Evolutionary conservation across 441 rosid species (phyloP), one percentile per base, ranked within the genome.

Genomic region (Corymbia citriodora): DNA sequence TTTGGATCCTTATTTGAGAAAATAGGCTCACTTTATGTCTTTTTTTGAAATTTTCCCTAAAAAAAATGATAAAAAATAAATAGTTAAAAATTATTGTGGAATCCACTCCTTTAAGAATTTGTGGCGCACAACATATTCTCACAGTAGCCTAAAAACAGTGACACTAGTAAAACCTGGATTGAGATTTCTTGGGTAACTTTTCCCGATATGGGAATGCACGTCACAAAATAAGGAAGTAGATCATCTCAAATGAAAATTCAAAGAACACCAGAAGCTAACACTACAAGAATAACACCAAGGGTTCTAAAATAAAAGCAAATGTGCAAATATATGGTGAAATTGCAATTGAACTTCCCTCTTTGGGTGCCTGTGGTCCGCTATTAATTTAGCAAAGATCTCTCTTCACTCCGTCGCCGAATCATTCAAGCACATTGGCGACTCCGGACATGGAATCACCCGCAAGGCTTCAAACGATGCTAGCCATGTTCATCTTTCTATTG

Each of bases 141-240:
- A 25, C 13, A 0, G 1, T 59, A 59, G 7, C n/a, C n/a, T 25
- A 25, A 59, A 59, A 59, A 59, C 14, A 59, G 25, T 59, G 10
- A 25, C 25, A 7, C 3, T 59, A 59, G 14, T 1, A 59, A 59
- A 59, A 14, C 0, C 29, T 0, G 7, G 1, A 59, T 25, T 40
- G 40, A 40, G 40, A 40, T 40, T 40, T 52, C 15, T 52, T 52
- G 16, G 54, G 16, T 52, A 52, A 52, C 15, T 52, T 52, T 52
- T 52, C 54, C 54, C 0, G 1, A 52, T 52, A 52, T 17, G 33
- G 33, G 57, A 19, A 55, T 55, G 21, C 21, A 18, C 57, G 18
- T 68, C 79, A 68, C 21, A 15, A 65, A 7, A 8, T 65, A 65
- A n/a, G 36, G 9, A 57, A 9, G 61, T 52, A 57, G 8, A 57